These are phyloP conservation scores for Solanum gracilifrons DNA, from an alignment of 257 asterid species.

Conservation along the genomic window DNA sequence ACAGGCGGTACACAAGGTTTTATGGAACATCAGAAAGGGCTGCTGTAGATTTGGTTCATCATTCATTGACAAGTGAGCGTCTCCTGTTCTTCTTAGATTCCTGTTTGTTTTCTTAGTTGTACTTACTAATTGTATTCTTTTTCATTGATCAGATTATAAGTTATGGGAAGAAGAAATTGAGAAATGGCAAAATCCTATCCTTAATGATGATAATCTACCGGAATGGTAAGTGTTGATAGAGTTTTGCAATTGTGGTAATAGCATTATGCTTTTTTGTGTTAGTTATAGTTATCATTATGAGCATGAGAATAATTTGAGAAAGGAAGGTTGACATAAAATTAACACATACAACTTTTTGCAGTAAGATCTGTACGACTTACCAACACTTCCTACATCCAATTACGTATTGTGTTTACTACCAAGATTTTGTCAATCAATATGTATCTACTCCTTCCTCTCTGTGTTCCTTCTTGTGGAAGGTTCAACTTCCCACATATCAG, in stretches of 20 bases:
- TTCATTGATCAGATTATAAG: constrained; percentile 54
- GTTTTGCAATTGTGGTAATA: not conserved
- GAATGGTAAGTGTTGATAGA: constrained; percentile 60
- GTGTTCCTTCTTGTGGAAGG: not conserved
- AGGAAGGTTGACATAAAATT: not conserved
- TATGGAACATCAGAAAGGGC: constrained; percentile 85
- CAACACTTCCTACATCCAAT: not conserved
- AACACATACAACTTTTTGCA: not conserved
- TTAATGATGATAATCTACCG: constrained; percentile 67
- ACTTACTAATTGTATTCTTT: not conserved
- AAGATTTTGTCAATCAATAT: not conserved
- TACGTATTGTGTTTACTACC: not conserved
- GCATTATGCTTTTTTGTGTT: not conserved
- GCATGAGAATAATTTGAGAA: not conserved
- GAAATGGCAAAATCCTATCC: constrained; percentile 95
- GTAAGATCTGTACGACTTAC: not conserved
- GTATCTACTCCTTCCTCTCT: not conserved
- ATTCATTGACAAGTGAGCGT: constrained; percentile 82
- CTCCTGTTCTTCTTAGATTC: constrained; percentile 3
- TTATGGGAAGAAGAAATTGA: constrained; percentile 98
- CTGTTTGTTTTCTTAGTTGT: not conserved
- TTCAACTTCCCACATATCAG: not conserved
- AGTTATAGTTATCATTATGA: not conserved
- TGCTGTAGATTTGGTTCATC: constrained; percentile 82
- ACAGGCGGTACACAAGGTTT: constrained; percentile 97